These are phyloP conservation scores for Mucor irregularis DNA, from an alignment of 371 early-diverging fungal species.

Conservation along the genomic window DNA sequence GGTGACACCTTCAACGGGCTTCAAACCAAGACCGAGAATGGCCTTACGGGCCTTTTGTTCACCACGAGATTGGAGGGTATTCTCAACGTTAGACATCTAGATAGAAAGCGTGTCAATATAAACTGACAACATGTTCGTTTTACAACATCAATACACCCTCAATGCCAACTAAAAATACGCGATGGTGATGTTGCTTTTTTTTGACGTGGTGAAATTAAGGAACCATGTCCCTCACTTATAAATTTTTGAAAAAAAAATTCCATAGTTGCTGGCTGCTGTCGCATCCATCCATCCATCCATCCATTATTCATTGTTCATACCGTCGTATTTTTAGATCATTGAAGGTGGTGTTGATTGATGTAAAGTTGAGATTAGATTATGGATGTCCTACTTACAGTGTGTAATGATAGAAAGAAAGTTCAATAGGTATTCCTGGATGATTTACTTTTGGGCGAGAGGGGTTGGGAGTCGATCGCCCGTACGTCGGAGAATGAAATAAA, in stretches of 20 bases:
- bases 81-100: slow-evolving; percentile 25
- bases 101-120: neutral
- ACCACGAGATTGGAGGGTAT: slow-evolving; percentile 64
- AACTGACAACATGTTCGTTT: neutral
- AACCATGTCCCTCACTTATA: too few species aligned
- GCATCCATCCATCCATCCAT: slow-evolving; percentile 19
- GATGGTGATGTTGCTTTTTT: too few species aligned
- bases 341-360: neutral
- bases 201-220: too few species aligned
- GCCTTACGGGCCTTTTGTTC: slow-evolving; percentile 98
- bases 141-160: neutral
- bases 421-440: neutral
- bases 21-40: slow-evolving; percentile 88
- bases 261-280: neutral
- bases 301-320: neutral
- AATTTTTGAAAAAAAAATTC: neutral
- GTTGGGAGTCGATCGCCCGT: too few species aligned
- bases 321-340: slow-evolving; percentile 1
- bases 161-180: neutral
- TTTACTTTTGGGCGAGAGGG: neutral
- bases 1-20: slow-evolving; percentile 83
- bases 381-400: slow-evolving; percentile 2
- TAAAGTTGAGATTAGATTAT: neutral
- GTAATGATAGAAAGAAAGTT: neutral
- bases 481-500: too few species aligned